Evolutionary conservation across 495 filamentous ascomycete species (phyloP), one percentile per base, ranked within the genome.

Genomic region (Penicillium soppii): DNA sequence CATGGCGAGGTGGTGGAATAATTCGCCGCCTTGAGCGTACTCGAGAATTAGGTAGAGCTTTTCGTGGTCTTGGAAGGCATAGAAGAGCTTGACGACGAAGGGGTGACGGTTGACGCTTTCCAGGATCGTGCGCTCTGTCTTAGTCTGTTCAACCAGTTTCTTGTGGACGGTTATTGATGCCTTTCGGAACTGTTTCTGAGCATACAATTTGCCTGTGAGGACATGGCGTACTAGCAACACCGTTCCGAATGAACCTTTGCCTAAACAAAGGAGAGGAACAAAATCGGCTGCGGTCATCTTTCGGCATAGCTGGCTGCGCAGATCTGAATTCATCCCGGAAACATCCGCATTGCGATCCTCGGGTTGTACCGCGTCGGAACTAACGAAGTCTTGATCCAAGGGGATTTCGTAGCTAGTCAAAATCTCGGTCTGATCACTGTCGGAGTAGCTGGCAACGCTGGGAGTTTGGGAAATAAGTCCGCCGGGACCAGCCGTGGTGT

Each of bases 181-280:
- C 66, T 98, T 98, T 62, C 91, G 89, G 72, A 98, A 92, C 74
- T 97, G 95, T 73, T 98, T 98, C 75, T 98, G 94, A 1, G 94
- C 95, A 62, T 88, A 98, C 3, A 98, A 82, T 36, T 90, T 88
- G 15, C 92, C 92, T 1, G 92, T 97, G 16, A 83, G 64, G 30
- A 78, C 81, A 65, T 98, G 91, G 62, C 90, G 92, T 53, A 98
- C 94, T 9, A 98, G 79, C 37, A 96, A 65, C 12, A 98, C 94
- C 2, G 91, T 96, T 16, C 94, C 94, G 65, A 90, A 98, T 4
- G 92, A 89, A 52, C 94, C 94, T 63, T 97, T 98, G 22, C 94
- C 94, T 29, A 98, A 83, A 65, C 92, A 97, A n/a, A 89, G 86
- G n/a, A 98, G 67, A 27, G 88, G 83, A 54, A 92, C 85, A 63